phyloP scores from a whole-genome alignment of 805 yeast genomes.

The Starmerella davenportii region DNA sequence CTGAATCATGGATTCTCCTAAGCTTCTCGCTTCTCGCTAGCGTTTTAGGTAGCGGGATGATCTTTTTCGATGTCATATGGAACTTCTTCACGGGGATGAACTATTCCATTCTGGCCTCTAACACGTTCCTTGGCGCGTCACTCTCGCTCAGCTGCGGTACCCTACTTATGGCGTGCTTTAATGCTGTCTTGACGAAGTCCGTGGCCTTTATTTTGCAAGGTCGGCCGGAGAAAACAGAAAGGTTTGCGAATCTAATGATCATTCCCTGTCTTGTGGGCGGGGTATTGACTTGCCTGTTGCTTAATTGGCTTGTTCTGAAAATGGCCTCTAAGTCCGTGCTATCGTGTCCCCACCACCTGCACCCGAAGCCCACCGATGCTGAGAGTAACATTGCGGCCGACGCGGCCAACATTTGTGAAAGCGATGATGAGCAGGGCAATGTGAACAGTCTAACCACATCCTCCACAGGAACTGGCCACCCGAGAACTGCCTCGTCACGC shows the following conservation, averaged over 20 bases:
- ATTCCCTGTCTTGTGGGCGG: slow-evolving; percentile 41
- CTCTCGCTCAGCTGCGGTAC: slow-evolving; percentile 71
- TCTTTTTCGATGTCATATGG: slow-evolving; percentile 43
- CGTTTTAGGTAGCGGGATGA: slow-evolving; percentile 48
- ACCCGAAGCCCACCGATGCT: not conserved
- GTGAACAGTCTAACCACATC: not conserved
- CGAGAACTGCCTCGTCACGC: not conserved
- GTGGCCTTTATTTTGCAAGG: slow-evolving; percentile 27
- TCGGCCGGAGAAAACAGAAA: slow-evolving; percentile 15
- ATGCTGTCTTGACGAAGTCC: slow-evolving; percentile 58
- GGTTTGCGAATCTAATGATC: slow-evolving; percentile 25
- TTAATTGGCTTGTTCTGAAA: slow-evolving; percentile 53
- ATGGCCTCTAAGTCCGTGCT: slow-evolving; percentile 33
- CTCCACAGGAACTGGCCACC: not conserved
- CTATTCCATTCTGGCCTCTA: slow-evolving; percentile 41
- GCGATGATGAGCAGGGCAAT: slow-evolving; percentile 1
- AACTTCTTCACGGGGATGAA: slow-evolving; percentile 29
- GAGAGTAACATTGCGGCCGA: not conserved
- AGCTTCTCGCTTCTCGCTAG: slow-evolving; percentile 52
- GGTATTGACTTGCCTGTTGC: slow-evolving; percentile 34
- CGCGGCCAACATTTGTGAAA: not conserved
- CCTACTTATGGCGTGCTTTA: slow-evolving; percentile 55
- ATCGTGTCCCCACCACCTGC: slow-evolving; percentile 8
- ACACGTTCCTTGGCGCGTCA: slow-evolving; percentile 51
- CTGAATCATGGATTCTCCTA: slow-evolving; percentile 37